phyloP scores from a whole-genome alignment of 225 moss, liverwort and hornwort genomes.

The Asterella californica region DNA sequence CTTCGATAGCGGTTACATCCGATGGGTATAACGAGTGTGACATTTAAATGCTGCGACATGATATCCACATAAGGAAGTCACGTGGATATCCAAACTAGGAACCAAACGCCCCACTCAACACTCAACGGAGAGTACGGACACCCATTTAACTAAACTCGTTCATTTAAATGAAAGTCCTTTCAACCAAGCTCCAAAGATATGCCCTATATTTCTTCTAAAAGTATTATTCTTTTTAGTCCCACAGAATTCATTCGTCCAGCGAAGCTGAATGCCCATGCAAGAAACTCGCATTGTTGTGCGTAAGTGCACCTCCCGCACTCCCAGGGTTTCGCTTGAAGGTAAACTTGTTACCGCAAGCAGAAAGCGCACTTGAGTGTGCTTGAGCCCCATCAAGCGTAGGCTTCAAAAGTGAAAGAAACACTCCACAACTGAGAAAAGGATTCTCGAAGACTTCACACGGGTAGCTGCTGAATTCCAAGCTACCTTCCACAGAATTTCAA shows the following conservation, averaged over 20 bases:
- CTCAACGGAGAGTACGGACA: not conserved
- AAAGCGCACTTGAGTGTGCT: not conserved
- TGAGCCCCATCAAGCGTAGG: not conserved
- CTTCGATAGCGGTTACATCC: not conserved
- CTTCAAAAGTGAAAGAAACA: not conserved
- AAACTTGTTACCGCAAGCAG: not conserved
- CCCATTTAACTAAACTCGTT: slow-evolving; percentile 1
- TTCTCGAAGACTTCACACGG: not conserved
- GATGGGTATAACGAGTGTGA: too few species aligned
- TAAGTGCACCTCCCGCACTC: not conserved
- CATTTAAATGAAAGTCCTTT: not conserved
- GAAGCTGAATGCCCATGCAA: not conserved
- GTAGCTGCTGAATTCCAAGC: not conserved
- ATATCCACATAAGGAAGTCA: not conserved
- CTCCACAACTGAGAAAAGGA: not conserved
- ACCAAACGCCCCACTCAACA: not conserved
- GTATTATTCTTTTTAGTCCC: not conserved
- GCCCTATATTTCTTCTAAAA: not conserved
- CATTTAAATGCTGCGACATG: not conserved
- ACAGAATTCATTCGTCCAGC: not conserved
- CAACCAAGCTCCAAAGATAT: not conserved
- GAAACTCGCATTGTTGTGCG: not conserved
- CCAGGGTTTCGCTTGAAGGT: not conserved
- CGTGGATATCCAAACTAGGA: not conserved
- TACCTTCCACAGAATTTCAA: not conserved